Conservation (phyloP, 306 rosid species). For the Trifolium dubium region DNA sequence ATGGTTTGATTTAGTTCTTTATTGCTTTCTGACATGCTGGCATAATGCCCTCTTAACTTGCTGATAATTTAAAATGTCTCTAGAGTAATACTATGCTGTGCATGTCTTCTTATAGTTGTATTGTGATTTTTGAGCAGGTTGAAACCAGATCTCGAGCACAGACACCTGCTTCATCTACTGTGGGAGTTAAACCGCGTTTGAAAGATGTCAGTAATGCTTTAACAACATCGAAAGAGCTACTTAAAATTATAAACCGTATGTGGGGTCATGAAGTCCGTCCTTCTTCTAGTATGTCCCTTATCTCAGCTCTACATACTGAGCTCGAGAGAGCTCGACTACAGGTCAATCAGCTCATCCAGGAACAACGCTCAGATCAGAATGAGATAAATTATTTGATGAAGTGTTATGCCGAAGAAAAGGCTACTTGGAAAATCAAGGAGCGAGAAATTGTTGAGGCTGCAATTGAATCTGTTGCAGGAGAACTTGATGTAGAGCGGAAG, state of each 20-base stretch:
- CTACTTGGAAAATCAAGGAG: constrained; percentile 89
- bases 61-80: constrained; percentile 4
- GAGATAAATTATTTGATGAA: constrained; percentile 84
- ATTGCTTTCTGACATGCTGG: constrained; percentile 4
- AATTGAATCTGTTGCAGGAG: constrained; percentile 90
- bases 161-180: constrained; percentile 64
- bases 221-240: constrained; percentile 89
- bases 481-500: constrained; percentile 89
- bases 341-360: constrained; percentile 92
- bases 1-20: constrained; percentile 15
- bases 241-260: constrained; percentile 87
- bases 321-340: constrained; percentile 91
- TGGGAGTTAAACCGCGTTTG: constrained; percentile 69
- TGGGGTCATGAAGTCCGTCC: constrained; percentile 93
- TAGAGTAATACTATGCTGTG: constrained; percentile 9
- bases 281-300: constrained; percentile 87
- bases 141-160: constrained; percentile 87
- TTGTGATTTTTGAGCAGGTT: constrained; percentile 55
- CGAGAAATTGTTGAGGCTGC: constrained; percentile 90
- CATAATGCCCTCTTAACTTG: neutral
- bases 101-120: constrained; percentile 17
- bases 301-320: constrained; percentile 92
- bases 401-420: constrained; percentile 94
- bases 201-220: constrained; percentile 91
- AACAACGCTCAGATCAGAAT: constrained; percentile 76